Evolutionary conservation across 2,329 filamentous ascomycete species (phyloP), one percentile per base, ranked within the genome.

Genomic region (Tolypocladium inflatum): DNA sequence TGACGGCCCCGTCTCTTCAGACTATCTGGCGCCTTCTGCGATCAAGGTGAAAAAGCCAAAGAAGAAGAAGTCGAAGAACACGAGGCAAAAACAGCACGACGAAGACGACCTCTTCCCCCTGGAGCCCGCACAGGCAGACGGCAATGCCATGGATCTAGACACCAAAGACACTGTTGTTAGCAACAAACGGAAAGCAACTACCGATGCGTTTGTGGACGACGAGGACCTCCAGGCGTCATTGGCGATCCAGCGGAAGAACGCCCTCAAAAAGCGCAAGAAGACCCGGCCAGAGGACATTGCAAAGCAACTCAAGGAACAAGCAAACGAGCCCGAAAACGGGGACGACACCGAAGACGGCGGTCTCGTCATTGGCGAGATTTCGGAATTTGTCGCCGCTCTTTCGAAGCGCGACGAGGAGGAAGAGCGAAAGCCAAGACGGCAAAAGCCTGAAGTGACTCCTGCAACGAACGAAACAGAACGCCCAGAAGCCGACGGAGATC

Each of bases 41-140:
- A 83, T 97, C 67, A 99, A 97, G 73, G 82, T 97, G 62, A 95
- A 91, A 75, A 99, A 96, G 71, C 87, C 90, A 0, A 97, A 96
- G 74, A 97, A 96, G 76, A 95, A 93, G 76, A 94, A 93, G 74
- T 81, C 84, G 38, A 93, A 91, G 71, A 80, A 83, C 30, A 90
- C 88, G 2, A 81, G 89, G 55, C 84, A 89, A 68, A 88, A 87
- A 64, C 80, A 80, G 1, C 74, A 79, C n/a, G 83, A 86, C 48
- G 83, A 86, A 37, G 84, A 87, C 58, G 83, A 84, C 55, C 74
- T 86, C 6, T 79, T 85, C 59, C 76, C 78, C 2, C 62, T 71
- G 3, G 74, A 76, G 19, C 63, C 73, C 26, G 60, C 62, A 26
- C 66, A 69, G 10, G 67, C 65, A 41, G 76, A 74, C 38, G 79